A percentile compares a stretch with the other conserved stretches of the same genome.
These are phyloP conservation scores for Botryosphaeria dothidea DNA, from an alignment of 2,329 filamentous ascomycete genomes.

Conservation along the genomic window DNA sequence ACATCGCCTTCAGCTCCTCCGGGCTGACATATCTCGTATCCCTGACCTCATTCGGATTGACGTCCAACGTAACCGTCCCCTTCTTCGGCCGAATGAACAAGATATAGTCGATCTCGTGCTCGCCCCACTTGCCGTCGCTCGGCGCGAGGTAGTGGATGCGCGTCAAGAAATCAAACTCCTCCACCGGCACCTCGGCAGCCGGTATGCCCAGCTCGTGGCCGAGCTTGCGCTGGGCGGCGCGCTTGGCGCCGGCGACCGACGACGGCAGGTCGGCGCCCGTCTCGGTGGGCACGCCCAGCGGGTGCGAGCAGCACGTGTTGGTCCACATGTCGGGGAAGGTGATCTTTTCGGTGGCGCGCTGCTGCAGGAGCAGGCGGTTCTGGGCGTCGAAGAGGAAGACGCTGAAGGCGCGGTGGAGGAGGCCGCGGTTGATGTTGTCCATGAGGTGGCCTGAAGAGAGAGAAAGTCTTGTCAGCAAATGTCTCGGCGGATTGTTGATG, in stretches of 20 bases:
- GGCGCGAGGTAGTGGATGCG: conserved; percentile 98
- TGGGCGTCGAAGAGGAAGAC: conserved; percentile 96
- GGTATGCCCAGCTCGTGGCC: conserved; percentile 95
- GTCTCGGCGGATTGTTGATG: too few species aligned
- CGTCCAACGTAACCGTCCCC: conserved; percentile 77
- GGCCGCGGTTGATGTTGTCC: conserved; percentile 95
- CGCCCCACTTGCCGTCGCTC: conserved; percentile 96
- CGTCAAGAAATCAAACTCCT: conserved; percentile 91
- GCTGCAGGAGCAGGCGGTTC: conserved; percentile 90
- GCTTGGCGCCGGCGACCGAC: conserved; percentile 82
- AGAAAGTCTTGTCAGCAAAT: too few species aligned
- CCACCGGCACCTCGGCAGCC: conserved; percentile 81
- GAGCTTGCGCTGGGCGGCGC: conserved; percentile 88
- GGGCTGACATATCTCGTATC: conserved; percentile 82
- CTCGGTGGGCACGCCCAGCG: conserved; percentile 86
- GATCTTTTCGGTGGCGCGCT: conserved; percentile 95
- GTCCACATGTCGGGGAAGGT: conserved; percentile 99
- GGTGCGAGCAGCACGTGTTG: conserved; percentile 99
- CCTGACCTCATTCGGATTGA: conserved; percentile 86
- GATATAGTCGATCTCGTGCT: conserved; percentile 99
- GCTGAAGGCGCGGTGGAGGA: conserved; percentile 96
- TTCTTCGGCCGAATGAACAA: conserved; percentile 83
- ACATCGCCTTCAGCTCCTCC: conserved; percentile 81
- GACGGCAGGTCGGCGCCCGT: conserved; percentile 80
- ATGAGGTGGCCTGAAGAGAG: conserved; percentile 97